Evolutionary conservation across 1,284 basidiomycete species (phyloP), one percentile per base, ranked within the genome.

Genomic region (Marasmius sp.): DNA sequence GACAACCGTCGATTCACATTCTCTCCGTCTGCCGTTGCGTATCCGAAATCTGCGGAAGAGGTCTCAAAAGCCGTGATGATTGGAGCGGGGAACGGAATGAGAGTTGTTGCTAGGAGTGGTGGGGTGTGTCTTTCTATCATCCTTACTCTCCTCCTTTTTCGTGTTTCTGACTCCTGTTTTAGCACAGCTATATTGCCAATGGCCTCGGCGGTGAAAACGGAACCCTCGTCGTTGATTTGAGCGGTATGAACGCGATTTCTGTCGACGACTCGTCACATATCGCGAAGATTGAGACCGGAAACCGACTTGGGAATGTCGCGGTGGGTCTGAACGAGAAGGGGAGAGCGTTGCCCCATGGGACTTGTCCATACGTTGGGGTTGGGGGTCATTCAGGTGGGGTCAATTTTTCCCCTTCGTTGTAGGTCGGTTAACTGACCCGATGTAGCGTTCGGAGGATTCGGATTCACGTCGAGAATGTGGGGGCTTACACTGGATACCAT

Each of bases 171-270:
- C 20, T 48, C 14, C 52, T 27, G 14, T 51, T 18, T 14, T 52
- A 80, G 77, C 79, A 80, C 59, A 78, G 77, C 63, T 80, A 82
- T 63, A 75, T 81, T 27, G 81, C 79, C 0, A 80, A 79, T 58
- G 78, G 78, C 1, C 70, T 81, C 3, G 79, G 78, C 11, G 80
- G 79, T 3, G 69, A 75, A 58, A 70, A 78, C 58, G 77, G 77
- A 20, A 68, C 72, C 3, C 67, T 82, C 9, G 77, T 83, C 18
- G 64, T 82, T n/a, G 81, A 83, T 64, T 62, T 82, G 62, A 70
- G 69, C 45, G 72, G 74, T n/a, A 70, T 82, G 62, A 76, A 74
- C 20, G 67, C 66, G 14, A 71, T 82, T 34, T 68, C 73, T 0
- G 70, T 81, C 18, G 68, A 79, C 60, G 63, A 71, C 34, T 57